Base-by-base conservation (phyloP, 2,329 filamentous ascomycete species). In the Xylariaceae sp. region DNA sequence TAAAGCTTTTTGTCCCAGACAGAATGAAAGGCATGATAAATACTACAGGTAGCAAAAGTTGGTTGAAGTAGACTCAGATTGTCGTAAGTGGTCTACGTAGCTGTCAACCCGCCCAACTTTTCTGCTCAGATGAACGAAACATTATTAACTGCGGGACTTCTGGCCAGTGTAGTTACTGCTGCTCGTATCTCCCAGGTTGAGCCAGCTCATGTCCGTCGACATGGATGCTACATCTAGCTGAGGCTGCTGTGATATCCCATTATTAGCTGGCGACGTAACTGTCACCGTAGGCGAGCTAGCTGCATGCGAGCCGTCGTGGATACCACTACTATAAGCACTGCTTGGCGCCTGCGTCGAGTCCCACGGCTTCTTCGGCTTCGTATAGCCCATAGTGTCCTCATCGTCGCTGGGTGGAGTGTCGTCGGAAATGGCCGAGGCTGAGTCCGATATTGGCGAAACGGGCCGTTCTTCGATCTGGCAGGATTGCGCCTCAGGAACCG, bases 151-250 rank as follows among this genome's bases (percentile, higher is more conserved):
- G 23, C 58, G 63, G 15, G 59, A 39, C 42, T 58, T 60, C 35
- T 70, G 69, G 35, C 80, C 78, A 54, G 82, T 84, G 30, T 90
- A 77, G 68, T 90, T 90, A 63, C 70, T 65, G 45, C 70, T 90
- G 63, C 69, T 64, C 39, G 69, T 69, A 44, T 82, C 81, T 51
- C 85, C 86, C 15, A 92, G 78, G 69, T 92, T 91, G 64, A 92
- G 75, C 89, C 89, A 92, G 74, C 87, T 90, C 87, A 92, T 89
- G 72, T 92, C 89, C 54, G 80, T 81, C 10, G 81, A 79, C 5
- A 76, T 77, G 30, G 78, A 72, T 52, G 81, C 77, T 73, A 75
- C 79, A 18, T 75, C 73, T 35, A 83, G 75, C 66, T 81, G 81
- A 15, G 80, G 79, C 64, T 82, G 79, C 55, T 72, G 74, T 69